A percentile compares a stretch with the other conserved stretches of the same genome.
These are phyloP conservation scores for Cyphellophora attinorum DNA, from an alignment of 2,329 filamentous ascomycete genomes.

Conservation along the genomic window DNA sequence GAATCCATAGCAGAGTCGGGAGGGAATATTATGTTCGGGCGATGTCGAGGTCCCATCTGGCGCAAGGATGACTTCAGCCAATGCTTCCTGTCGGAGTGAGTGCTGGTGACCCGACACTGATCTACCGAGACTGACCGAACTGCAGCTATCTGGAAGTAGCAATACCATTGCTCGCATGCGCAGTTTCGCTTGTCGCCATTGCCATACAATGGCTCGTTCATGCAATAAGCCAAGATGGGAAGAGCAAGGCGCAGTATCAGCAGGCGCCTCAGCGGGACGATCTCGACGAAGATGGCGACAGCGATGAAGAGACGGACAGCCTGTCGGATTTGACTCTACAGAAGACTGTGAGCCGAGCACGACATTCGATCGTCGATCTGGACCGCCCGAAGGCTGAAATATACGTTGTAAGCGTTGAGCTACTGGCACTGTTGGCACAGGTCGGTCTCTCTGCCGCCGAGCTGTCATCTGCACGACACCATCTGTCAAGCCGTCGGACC, in stretches of 20 bases:
- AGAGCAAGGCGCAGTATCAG: slow-evolving; percentile 4
- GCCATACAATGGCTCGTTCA: slow-evolving; percentile 2
- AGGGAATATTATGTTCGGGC: slow-evolving; percentile 52
- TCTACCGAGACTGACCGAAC: slow-evolving; percentile 2
- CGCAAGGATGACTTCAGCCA: slow-evolving; percentile 50
- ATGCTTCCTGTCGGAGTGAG: slow-evolving; percentile 51
- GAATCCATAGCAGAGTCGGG: too few relatives aligned
- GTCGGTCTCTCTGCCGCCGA: slow-evolving; percentile 59
- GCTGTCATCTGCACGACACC: slow-evolving; percentile 52
- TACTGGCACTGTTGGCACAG: slow-evolving; percentile 62
- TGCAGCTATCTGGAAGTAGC: slow-evolving; percentile 68
- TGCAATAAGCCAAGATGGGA: slow-evolving; percentile 2
- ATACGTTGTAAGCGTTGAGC: slow-evolving; percentile 62
- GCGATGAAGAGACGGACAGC: slow-evolving; percentile 34
- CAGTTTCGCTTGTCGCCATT: slow-evolving; percentile 60
- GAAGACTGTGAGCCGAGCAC: slow-evolving; percentile 39
- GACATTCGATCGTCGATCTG: slow-evolving; percentile 51
- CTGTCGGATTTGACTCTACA: slow-evolving; percentile 42
- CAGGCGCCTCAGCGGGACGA: slow-evolving; percentile 27
- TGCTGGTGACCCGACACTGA: slow-evolving; percentile 8
- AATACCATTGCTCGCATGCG: slow-evolving; percentile 64
- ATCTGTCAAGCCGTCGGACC: slow-evolving; percentile 44
- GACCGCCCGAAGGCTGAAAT: slow-evolving; percentile 68
- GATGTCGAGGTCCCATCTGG: slow-evolving; percentile 51
- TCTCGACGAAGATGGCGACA: slow-evolving; percentile 50